Percentiles rank a stretch among this genome's conserved stretches.
Conservation (phyloP, 2,329 filamentous ascomycete species). For the Sclerotinia minor region DNA sequence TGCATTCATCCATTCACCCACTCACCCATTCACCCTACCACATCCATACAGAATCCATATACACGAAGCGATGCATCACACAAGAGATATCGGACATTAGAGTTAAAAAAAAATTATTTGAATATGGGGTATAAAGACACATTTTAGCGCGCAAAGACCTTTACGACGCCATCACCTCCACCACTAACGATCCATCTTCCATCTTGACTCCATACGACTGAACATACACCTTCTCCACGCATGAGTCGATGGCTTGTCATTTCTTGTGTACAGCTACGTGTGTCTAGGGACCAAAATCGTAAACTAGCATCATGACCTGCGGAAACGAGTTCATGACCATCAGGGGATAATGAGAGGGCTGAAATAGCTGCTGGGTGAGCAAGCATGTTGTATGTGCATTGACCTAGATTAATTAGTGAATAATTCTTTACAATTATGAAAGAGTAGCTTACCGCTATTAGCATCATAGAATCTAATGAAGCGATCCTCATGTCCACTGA, state of each 20-base stretch:
- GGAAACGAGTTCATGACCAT: slow-evolving; percentile 90
- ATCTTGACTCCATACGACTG: slow-evolving; percentile 93
- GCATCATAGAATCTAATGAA: slow-evolving; percentile 98
- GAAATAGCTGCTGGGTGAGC: slow-evolving; percentile 94
- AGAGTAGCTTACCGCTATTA: slow-evolving; percentile 78
- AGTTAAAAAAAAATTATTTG: background rate
- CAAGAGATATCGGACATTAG: slow-evolving; percentile 14
- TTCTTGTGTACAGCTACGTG: slow-evolving; percentile 91
- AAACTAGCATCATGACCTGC: slow-evolving; percentile 94
- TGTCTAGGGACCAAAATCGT: slow-evolving; percentile 96
- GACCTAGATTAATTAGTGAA: slow-evolving; percentile 58
- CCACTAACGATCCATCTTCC: slow-evolving; percentile 92
- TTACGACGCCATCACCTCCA: slow-evolving; percentile 92
- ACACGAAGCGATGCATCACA: slow-evolving; percentile 10
- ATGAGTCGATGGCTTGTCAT: slow-evolving; percentile 91
- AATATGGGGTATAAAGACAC: slow-evolving; percentile 23
- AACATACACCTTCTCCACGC: slow-evolving; percentile 93
- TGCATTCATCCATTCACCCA: background rate
- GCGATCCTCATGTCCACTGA: slow-evolving; percentile 94
- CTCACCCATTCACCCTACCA: background rate
- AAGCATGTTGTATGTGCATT: slow-evolving; percentile 99
- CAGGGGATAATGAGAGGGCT: slow-evolving; percentile 84
- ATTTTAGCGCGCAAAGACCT: slow-evolving; percentile 70
- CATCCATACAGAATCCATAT: slow-evolving; percentile 12
- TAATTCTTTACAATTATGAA: background rate